Evolutionary conservation across 441 rosid genomes (phyloP).

Genomic region (Kokia cookei): DNA sequence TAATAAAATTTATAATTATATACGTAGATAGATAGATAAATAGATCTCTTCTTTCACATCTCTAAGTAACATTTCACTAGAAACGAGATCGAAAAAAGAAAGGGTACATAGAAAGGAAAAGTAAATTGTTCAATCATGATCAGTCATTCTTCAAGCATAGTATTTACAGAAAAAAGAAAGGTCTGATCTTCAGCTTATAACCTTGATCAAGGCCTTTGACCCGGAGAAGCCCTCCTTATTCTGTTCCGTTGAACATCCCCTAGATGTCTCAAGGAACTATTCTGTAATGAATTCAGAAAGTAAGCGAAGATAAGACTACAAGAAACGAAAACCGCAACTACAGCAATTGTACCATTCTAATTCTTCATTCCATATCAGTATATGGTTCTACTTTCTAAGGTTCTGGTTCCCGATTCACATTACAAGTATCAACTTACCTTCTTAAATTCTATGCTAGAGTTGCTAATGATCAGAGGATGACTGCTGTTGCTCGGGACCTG

Average conservation of each 20-base stretch:
- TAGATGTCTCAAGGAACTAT: neutral
- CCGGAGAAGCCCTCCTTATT: conserved; percentile 9
- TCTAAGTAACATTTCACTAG: neutral
- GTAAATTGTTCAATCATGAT: conserved; percentile 7
- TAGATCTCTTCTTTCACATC: neutral
- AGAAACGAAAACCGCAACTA: neutral
- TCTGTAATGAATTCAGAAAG: neutral
- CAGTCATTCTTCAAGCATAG: conserved; percentile 4
- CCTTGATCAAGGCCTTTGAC: conserved; percentile 8
- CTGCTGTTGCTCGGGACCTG: conserved; percentile 67
- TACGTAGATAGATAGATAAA: neutral
- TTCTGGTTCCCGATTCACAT: neutral
- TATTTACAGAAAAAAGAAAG: conserved; percentile 18
- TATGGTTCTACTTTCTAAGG: neutral
- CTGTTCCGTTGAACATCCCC: neutral
- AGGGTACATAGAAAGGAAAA: neutral
- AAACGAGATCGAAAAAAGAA: neutral
- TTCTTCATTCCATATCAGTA: neutral
- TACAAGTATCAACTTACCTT: conserved; percentile 7
- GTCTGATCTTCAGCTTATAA: conserved; percentile 8
- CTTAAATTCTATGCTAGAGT: conserved; percentile 8
- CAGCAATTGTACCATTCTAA: neutral
- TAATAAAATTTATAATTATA: neutral
- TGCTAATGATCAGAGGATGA: conserved; percentile 53
- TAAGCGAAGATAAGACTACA: neutral